Evolutionary conservation across 2,329 filamentous ascomycete genomes (phyloP).

Genomic region (Neofusicoccum sp.): DNA sequence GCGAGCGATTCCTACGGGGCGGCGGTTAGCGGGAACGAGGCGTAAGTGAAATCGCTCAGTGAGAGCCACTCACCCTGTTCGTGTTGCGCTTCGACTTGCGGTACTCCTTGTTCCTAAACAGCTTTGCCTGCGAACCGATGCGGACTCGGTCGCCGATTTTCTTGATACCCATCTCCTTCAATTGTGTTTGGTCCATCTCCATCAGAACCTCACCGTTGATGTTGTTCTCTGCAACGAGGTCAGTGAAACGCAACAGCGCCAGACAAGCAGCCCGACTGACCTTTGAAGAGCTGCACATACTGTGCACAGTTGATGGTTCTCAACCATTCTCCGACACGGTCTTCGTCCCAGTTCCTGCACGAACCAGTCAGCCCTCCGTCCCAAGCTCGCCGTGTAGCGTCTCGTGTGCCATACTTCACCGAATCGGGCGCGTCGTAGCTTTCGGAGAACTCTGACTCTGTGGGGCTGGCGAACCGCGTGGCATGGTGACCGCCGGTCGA

Average conservation of each 20-base stretch:
- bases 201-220: conserved; percentile 97
- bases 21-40: conserved; percentile 22
- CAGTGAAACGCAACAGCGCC: conserved; percentile 23
- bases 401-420: conserved; percentile 35
- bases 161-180: conserved; percentile 97
- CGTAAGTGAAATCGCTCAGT: neutral
- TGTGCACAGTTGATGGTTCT: conserved; percentile 88
- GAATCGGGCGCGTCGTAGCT: conserved; percentile 67
- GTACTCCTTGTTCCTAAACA: conserved; percentile 50
- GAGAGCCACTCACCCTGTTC: conserved; percentile 64
- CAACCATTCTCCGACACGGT: conserved; percentile 87
- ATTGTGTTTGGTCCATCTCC: conserved; percentile 92
- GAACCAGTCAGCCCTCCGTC: conserved; percentile 23
- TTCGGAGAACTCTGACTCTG: conserved; percentile 90
- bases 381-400: neutral
- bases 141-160: conserved; percentile 96
- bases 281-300: conserved; percentile 85
- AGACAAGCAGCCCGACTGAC: conserved; percentile 33
- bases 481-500: conserved; percentile 44
- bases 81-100: conserved; percentile 62
- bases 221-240: conserved; percentile 64
- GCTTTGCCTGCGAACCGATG: conserved; percentile 57
- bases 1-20: conserved; percentile 73
- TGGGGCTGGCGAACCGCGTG: conserved; percentile 70
- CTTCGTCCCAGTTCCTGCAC: conserved; percentile 76